Evolutionary conservation across 2,329 filamentous ascomycete genomes (phyloP).

Genomic region (Fusarium multiceps): DNA sequence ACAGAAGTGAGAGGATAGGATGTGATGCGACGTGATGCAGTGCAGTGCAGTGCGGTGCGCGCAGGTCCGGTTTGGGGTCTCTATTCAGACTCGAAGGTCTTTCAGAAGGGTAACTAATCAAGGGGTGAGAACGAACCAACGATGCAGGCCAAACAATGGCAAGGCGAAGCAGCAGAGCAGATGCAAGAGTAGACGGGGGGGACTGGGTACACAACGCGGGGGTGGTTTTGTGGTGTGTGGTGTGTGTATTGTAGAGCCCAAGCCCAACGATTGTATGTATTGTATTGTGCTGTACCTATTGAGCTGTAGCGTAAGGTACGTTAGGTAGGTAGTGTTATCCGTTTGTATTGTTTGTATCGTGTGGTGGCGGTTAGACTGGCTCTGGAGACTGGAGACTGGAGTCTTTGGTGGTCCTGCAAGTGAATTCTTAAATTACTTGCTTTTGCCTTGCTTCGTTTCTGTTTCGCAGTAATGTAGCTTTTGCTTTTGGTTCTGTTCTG

Average conservation of each 20-base stretch:
- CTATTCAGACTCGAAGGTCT: conserved; percentile 15
- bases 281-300: not conserved
- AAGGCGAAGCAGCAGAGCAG: conserved; percentile 2
- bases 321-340: not conserved
- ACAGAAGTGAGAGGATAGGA: conserved; percentile 19
- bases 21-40: not conserved
- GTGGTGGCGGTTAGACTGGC: conserved; percentile 32
- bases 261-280: not conserved
- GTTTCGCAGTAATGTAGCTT: conserved; percentile 12
- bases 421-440: conserved; percentile 27
- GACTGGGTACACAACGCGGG: conserved; percentile 36
- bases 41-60: conserved; percentile 3
- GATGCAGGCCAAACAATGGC: conserved; percentile 39
- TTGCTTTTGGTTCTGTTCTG: conserved; percentile 31
- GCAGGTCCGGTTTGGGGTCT: conserved; percentile 21
- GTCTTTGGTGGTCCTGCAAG: conserved; percentile 20
- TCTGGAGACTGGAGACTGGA: not conserved
- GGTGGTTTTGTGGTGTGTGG: conserved; percentile 32
- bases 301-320: conserved; percentile 2
- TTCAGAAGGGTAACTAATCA: conserved; percentile 20
- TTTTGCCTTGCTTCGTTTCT: conserved; percentile 24
- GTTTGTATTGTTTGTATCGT: conserved; percentile 8
- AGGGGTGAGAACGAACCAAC: conserved; percentile 33
- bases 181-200: conserved; percentile 29
- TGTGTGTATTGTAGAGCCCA: conserved; percentile 12